Conservation (phyloP, 306 rosid genomes). For the Datisca glomerata region DNA sequence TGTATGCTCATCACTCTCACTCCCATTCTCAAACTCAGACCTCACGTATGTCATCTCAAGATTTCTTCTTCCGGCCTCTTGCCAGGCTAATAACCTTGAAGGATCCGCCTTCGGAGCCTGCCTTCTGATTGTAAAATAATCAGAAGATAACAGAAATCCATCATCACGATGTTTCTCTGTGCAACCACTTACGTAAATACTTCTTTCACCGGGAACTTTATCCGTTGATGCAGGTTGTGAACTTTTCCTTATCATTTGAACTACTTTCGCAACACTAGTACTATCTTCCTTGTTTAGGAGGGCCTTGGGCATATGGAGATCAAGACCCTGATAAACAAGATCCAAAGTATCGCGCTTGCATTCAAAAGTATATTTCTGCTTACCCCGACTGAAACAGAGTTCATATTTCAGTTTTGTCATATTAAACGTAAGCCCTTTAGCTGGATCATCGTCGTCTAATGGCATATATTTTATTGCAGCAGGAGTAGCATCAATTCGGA, state of each 20-base stretch:
- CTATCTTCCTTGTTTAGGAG: slow-evolving; percentile 50
- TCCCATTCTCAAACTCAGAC: slow-evolving; percentile 82
- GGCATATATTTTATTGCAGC: slow-evolving; percentile 77
- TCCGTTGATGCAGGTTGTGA: slow-evolving; percentile 53
- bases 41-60: slow-evolving; percentile 70
- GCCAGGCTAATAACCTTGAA: slow-evolving; percentile 85
- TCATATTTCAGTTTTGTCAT: slow-evolving; percentile 78
- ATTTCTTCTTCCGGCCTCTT: slow-evolving; percentile 92
- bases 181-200: slow-evolving; percentile 24
- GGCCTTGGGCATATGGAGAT: slow-evolving; percentile 72
- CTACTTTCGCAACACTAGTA: slow-evolving; percentile 61
- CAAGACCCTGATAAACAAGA: slow-evolving; percentile 92
- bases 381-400: slow-evolving; percentile 77
- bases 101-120: slow-evolving; percentile 96
- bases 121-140: slow-evolving; percentile 91
- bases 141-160: slow-evolving; percentile 84
- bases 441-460: slow-evolving; percentile 92
- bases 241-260: slow-evolving; percentile 63
- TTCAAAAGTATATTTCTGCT: slow-evolving; percentile 82
- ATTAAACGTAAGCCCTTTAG: slow-evolving; percentile 77
- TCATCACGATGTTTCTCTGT: slow-evolving; percentile 85
- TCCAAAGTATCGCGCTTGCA: slow-evolving; percentile 84
- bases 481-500: slow-evolving; percentile 77
- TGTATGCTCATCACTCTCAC: slow-evolving; percentile 85
- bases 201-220: slow-evolving; percentile 44